Evolutionary conservation across 306 rosid genomes (phyloP).

Genomic region (peach (Prunus persica)): DNA sequence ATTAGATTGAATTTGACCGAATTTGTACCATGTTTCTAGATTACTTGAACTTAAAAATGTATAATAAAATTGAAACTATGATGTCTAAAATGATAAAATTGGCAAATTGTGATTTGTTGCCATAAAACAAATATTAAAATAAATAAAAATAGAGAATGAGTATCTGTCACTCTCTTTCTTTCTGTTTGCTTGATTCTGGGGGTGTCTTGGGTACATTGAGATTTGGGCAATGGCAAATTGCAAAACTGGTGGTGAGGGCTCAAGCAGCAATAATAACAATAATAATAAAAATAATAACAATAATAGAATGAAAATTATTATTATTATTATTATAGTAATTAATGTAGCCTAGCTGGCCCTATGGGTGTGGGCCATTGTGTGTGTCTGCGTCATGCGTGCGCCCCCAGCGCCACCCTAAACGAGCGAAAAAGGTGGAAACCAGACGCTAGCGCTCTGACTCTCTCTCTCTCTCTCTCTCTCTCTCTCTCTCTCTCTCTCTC

Average conservation of each 20-base stretch:
- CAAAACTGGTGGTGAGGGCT: neutral
- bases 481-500: neutral
- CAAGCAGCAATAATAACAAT: neutral
- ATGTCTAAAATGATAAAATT: no score
- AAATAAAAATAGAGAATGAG: neutral
- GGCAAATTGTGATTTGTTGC: no score
- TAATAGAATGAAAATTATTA: neutral
- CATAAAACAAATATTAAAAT: no score
- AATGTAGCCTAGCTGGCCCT: no score
- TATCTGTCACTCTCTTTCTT: conserved; percentile 8
- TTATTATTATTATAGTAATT: neutral
- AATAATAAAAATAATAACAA: no score
- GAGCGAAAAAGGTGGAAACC: neutral
- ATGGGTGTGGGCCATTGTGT: neutral
- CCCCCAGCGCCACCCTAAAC: conserved; percentile 1
- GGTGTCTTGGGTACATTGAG: conserved; percentile 32
- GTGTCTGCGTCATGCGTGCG: neutral
- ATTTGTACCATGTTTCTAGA: no score
- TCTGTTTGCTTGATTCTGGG: neutral
- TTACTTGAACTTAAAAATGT: no score
- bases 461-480: neutral
- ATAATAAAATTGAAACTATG: no score
- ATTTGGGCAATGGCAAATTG: conserved; percentile 38
- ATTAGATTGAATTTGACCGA: no score
- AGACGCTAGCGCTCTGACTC: neutral